Evolutionary conservation across 2,329 filamentous ascomycete genomes (phyloP).

Genomic region (Colletotrichum coccodes): DNA sequence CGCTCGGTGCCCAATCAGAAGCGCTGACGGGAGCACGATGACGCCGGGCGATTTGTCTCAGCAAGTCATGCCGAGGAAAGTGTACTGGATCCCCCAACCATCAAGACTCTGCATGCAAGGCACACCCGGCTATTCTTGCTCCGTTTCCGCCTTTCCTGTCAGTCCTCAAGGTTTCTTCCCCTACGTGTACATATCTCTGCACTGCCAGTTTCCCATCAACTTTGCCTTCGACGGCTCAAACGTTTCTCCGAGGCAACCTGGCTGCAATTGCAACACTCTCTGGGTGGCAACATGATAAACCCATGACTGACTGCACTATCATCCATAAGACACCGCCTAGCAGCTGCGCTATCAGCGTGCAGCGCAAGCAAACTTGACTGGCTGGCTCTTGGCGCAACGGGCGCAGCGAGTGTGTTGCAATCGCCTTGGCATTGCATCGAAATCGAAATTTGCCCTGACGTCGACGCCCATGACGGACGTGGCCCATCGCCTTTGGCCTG

Average conservation of each 20-base stretch:
- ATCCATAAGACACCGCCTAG: too few relatives aligned
- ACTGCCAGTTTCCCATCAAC: neutral
- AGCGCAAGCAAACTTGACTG: neutral
- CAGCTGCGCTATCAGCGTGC: neutral
- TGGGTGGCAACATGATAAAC: neutral
- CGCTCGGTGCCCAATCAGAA: slow-evolving; percentile 9
- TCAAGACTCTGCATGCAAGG: slow-evolving; percentile 28
- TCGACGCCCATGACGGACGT: slow-evolving; percentile 17
- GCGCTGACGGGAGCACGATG: slow-evolving; percentile 14
- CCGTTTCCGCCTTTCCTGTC: neutral
- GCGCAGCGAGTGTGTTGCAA: slow-evolving; percentile 18
- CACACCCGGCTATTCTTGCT: slow-evolving; percentile 25
- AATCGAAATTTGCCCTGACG: neutral
- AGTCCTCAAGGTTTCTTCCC: neutral
- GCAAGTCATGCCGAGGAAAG: slow-evolving; percentile 22
- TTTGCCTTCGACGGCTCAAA: neutral
- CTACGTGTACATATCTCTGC: neutral
- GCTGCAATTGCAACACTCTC: neutral
- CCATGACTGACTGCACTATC: neutral
- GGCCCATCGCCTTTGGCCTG: neutral
- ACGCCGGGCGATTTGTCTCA: slow-evolving; percentile 4
- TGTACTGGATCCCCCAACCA: neutral
- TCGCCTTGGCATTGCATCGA: slow-evolving; percentile 7
- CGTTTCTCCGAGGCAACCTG: neutral
- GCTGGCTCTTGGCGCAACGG: slow-evolving; percentile 16